phyloP scores from a whole-genome alignment of 2,329 filamentous ascomycete genomes.

The Neofusicoccum parvum region DNA sequence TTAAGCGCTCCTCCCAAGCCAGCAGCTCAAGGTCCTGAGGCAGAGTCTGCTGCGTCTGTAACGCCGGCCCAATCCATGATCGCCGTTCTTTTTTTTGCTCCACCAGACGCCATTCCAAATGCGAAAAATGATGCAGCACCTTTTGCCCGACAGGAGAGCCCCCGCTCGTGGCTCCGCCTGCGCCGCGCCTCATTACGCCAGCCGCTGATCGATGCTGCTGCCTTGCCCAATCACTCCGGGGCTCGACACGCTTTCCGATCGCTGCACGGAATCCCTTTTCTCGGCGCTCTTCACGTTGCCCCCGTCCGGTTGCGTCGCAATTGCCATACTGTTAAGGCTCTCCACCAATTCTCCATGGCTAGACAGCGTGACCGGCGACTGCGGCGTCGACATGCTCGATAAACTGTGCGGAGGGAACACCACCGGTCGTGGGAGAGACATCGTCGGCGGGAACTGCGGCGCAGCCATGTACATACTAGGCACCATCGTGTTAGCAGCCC shows the following conservation, averaged over 20 bases:
- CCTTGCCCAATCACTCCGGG: constrained; percentile 17
- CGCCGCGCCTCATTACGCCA: constrained; percentile 7
- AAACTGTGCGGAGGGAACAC: constrained; percentile 1
- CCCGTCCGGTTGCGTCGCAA: neutral
- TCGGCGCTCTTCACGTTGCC: neutral
- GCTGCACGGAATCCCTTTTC: constrained; percentile 19
- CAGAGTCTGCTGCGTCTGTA: neutral
- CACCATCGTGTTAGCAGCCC: constrained; percentile 17
- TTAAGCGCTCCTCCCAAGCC: neutral
- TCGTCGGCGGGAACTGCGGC: constrained; percentile 15
- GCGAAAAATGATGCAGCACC: neutral
- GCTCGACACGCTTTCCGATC: constrained; percentile 6
- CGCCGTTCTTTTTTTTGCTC: neutral
- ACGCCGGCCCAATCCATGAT: constrained; percentile 7
- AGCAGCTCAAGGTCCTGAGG: neutral
- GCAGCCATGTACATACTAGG: constrained; percentile 19
- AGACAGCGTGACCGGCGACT: constrained; percentile 4
- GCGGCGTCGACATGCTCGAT: constrained; percentile 14
- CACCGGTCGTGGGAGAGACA: constrained; percentile 1
- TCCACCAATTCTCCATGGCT: constrained; percentile 7
- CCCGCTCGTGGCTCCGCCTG: constrained; percentile 5
- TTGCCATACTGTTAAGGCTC: constrained; percentile 11
- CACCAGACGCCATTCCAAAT: constrained; percentile 11
- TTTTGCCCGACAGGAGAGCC: neutral
- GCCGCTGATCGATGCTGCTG: constrained; percentile 15